Evolutionary conservation across 106 monocot species (phyloP).

Genomic region (Dioscorea dumetorum): DNA sequence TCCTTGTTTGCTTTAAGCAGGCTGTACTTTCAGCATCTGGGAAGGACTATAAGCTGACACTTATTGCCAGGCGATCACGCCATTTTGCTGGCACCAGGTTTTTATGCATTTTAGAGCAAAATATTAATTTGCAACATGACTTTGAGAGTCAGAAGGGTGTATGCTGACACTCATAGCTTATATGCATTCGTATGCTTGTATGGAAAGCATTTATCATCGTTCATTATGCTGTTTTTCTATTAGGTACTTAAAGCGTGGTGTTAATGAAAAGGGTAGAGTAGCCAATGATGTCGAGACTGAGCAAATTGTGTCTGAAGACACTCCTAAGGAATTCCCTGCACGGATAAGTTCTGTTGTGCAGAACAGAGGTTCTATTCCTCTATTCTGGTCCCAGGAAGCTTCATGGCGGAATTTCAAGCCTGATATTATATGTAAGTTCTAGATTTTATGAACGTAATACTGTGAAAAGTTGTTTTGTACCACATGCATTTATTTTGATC

Average conservation of each 20-base stretch:
- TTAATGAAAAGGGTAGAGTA: conserved; percentile 90
- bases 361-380: conserved; percentile 95
- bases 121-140: no score
- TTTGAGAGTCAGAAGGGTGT: no score
- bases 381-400: conserved; percentile 96
- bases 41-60: conserved; percentile 69
- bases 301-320: conserved; percentile 77
- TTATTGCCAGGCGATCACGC: conserved; percentile 92
- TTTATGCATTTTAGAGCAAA: background rate
- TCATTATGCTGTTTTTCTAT: background rate
- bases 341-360: conserved; percentile 90
- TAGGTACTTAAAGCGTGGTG: conserved; percentile 90
- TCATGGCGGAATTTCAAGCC: conserved; percentile 84
- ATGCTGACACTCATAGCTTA: no score
- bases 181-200: no score
- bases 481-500: background rate
- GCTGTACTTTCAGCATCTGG: conserved; percentile 63
- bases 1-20: conserved; percentile 23
- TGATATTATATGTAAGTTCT: conserved; percentile 82
- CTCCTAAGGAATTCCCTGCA: conserved; percentile 33
- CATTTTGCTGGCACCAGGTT: conserved; percentile 98
- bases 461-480: conserved; percentile 5
- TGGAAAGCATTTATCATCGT: no score
- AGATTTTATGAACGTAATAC: background rate
- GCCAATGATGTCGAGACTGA: conserved; percentile 99